Percentiles rank a stretch among this genome's conserved stretches.
Conservation (phyloP, 352 stramenopile genomes). For the Globisporangium barbulae region DNA sequence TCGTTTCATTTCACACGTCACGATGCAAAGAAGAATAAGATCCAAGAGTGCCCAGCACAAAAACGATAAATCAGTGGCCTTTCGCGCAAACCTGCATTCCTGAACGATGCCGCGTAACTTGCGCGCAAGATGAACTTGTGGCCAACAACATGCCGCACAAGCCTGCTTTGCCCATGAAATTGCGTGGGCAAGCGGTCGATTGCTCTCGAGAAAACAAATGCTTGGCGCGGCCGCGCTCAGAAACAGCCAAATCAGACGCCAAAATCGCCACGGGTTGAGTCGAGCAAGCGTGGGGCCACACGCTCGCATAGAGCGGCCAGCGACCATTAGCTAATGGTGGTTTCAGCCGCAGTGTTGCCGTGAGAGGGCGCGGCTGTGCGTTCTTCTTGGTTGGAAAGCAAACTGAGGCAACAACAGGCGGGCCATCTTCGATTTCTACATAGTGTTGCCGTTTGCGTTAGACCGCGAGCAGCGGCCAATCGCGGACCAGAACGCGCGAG, state of each 20-base stretch:
- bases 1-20: neutral
- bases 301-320: neutral
- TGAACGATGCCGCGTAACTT: no score
- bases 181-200: neutral
- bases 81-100: no score
- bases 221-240: neutral
- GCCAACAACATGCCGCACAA: neutral
- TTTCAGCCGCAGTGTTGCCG: neutral
- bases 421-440: no score
- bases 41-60: neutral
- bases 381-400: neutral
- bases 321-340: slow-evolving; percentile 4
- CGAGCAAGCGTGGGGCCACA: neutral
- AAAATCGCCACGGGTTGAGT: neutral
- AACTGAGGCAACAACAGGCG: no score
- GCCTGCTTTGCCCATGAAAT: neutral
- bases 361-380: neutral
- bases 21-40: neutral
- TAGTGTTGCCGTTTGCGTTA: neutral
- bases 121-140: no score
- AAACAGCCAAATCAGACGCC: slow-evolving; percentile 9
- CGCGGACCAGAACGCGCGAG: neutral
- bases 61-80: neutral
- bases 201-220: neutral
- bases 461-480: neutral